phyloP scores from a whole-genome alignment of 441 rosid species.

The Hypseocharis bilobata region DNA sequence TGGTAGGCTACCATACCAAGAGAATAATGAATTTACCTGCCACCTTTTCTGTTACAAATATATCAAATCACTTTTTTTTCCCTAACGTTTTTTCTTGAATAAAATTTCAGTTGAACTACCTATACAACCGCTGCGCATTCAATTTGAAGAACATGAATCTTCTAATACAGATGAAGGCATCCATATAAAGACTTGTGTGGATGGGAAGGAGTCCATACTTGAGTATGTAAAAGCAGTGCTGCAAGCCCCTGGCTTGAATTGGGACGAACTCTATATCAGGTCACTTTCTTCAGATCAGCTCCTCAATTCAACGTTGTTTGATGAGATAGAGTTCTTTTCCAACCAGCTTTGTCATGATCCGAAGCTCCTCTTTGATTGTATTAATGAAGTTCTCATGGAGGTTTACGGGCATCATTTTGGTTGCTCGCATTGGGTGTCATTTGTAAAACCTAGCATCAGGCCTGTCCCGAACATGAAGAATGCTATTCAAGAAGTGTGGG shows the following conservation, averaged over 20 bases:
- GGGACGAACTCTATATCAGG: slow-evolving; percentile 61
- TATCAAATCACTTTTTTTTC: background rate
- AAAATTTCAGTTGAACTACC: slow-evolving; percentile 39
- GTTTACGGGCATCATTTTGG: slow-evolving; percentile 39
- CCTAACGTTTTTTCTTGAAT: slow-evolving; percentile 28
- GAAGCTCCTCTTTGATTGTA: slow-evolving; percentile 60
- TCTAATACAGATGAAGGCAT: slow-evolving; percentile 27
- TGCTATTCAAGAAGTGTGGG: slow-evolving; percentile 47
- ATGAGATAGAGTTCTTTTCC: slow-evolving; percentile 44
- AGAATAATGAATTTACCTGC: slow-evolving; percentile 5
- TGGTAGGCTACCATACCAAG: slow-evolving; percentile 34
- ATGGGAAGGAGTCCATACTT: slow-evolving; percentile 41
- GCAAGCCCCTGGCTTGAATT: slow-evolving; percentile 44
- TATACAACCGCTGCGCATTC: slow-evolving; percentile 53
- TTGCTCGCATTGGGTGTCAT: slow-evolving; percentile 55
- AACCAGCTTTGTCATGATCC: slow-evolving; percentile 45
- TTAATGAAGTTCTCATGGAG: slow-evolving; percentile 69
- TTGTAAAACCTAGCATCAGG: slow-evolving; percentile 32
- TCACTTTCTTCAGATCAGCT: slow-evolving; percentile 54
- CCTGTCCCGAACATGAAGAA: slow-evolving; percentile 36
- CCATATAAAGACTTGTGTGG: slow-evolving; percentile 31
- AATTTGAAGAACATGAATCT: slow-evolving; percentile 49
- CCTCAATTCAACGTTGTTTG: slow-evolving; percentile 54
- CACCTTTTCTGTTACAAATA: slow-evolving; percentile 2
- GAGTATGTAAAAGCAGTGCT: slow-evolving; percentile 52